Evolutionary conservation across 352 stramenopile species (phyloP), one percentile per base, ranked within the genome.

Genomic region (Phytophthora colocasiae): DNA sequence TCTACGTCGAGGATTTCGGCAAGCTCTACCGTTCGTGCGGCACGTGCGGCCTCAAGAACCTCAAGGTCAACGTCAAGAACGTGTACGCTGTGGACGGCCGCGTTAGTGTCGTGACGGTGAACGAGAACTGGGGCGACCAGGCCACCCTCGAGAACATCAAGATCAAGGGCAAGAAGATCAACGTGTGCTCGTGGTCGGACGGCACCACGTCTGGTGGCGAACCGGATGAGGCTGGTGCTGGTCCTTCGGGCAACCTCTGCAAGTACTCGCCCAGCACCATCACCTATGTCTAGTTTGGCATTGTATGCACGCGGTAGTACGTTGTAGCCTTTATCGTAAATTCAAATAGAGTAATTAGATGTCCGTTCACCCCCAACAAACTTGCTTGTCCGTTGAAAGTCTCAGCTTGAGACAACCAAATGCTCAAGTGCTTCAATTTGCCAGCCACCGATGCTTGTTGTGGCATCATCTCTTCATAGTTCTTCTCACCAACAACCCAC

Each of bases 121-220:
- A 82, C 68, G 26, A 69, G 50, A 82, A 85, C 69, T 77, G 66
- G 57, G 64, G 52, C 14, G 75, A 85, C 47, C 52, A 77, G 48
- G 72, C 72, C 58, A 77, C 63, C 31, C 50, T 80, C 17, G 78
- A 74, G 41, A 76, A 82, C 60, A 62, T 85, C 45, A 78, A 81
- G 57, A 73, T 78, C 69, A 75, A 76, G 46, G 56, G 55, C 52
- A 71, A 61, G 48, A 71, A 62, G 56, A 65, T 66, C 54, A 58
- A 57, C 49, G 63, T 66, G 43, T 71, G 63, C 49, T 50, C 57
- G 2, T 71, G 63, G 63, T 65, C 56, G 44, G 55, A 71, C 15
- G 63, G 55, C 43, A 61, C 36, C 19, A 66, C 45, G 41, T 63
- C 54, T 39, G 66, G 65, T 24, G 52, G 51, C 38, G 60, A 69